phyloP scores from a whole-genome alignment of 2,329 filamentous ascomycete genomes.

The Penicillium palitans region DNA sequence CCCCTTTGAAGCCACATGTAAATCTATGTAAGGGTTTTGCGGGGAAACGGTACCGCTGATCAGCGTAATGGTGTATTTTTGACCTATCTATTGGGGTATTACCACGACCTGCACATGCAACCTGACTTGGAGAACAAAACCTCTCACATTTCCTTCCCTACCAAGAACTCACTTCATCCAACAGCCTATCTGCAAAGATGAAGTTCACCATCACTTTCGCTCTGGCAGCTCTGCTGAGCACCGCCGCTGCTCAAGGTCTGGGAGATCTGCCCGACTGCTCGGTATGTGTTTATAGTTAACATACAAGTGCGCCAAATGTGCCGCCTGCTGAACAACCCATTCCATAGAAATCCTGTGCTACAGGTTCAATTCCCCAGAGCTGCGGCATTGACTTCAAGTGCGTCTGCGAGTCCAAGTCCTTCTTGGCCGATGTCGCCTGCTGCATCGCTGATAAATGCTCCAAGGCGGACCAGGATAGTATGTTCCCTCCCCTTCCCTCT shows the following conservation, averaged over 20 bases:
- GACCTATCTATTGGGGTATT: constrained; percentile 1
- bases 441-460: constrained; percentile 51
- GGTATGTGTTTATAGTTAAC: constrained; percentile 46
- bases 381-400: constrained; percentile 50
- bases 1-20: background rate
- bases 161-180: background rate
- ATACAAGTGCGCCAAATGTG: background rate
- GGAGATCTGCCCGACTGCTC: constrained; percentile 54
- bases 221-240: constrained; percentile 54
- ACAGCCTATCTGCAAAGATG: constrained; percentile 40
- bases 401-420: constrained; percentile 50
- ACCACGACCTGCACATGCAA: background rate
- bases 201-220: constrained; percentile 54
- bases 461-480: constrained; percentile 44
- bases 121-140: background rate
- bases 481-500: constrained; percentile 6
- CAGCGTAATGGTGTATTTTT: constrained; percentile 2
- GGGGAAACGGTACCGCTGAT: background rate
- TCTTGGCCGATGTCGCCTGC: constrained; percentile 52
- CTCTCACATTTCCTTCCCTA: background rate
- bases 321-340: constrained; percentile 4
- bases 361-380: constrained; percentile 41
- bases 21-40: background rate
- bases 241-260: constrained; percentile 49
- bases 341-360: constrained; percentile 42